These are phyloP conservation scores for Microstegium vimineum DNA, from an alignment of 176 grass and related monocot genomes.

Conservation along the genomic window DNA sequence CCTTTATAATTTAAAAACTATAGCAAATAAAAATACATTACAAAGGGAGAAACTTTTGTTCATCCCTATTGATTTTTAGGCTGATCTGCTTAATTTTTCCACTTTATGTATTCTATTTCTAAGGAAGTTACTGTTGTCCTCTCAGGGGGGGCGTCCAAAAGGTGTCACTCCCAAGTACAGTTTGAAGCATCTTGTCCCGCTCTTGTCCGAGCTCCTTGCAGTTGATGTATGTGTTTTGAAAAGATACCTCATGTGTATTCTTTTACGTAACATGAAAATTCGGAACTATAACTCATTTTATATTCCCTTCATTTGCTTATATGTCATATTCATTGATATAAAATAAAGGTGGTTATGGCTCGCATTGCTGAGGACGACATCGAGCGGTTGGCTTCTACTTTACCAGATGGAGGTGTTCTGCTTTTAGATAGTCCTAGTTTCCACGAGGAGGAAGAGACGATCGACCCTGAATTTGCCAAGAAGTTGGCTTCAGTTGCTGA, in stretches of 20 bases:
- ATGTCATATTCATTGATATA: not conserved
- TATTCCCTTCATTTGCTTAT: conserved; percentile 8
- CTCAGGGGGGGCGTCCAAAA: conserved; percentile 71
- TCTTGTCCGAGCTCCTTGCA: conserved; percentile 57
- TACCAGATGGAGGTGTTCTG: conserved; percentile 73
- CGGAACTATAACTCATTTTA: not conserved
- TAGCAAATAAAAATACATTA: not conserved
- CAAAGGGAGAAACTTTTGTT: not conserved
- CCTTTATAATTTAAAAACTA: too few species aligned
- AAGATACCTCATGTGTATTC: not conserved
- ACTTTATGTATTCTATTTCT: not conserved
- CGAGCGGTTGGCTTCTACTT: conserved; percentile 37
- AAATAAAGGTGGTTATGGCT: conserved; percentile 74
- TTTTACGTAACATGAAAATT: not conserved
- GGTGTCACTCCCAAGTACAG: conserved; percentile 65
- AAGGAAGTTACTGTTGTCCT: not conserved
- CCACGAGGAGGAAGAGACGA: conserved; percentile 73
- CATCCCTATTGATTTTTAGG: not conserved
- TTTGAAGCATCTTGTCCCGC: conserved; percentile 66
- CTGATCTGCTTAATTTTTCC: not conserved
- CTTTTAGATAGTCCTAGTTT: conserved; percentile 90
- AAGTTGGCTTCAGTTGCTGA: conserved; percentile 71
- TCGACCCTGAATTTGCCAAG: conserved; percentile 54
- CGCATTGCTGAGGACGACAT: conserved; percentile 65
- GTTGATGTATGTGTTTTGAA: conserved; percentile 35